Conservation (phyloP, 345 rosid genomes). For the Tarenaya hassleriana region DNA sequence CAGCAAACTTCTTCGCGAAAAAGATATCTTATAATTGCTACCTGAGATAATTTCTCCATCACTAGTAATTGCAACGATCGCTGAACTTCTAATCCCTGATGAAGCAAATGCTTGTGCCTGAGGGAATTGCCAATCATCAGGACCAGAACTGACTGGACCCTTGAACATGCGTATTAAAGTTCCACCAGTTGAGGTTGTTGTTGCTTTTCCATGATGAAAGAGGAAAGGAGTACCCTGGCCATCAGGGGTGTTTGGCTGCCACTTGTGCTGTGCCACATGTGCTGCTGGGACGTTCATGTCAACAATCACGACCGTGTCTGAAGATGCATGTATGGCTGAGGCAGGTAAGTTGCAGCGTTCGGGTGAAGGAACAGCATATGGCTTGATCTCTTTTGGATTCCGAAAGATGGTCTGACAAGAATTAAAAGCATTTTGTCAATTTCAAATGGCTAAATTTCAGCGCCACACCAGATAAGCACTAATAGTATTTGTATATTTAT, state of each 20-base stretch:
- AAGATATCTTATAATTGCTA: constrained; percentile 19
- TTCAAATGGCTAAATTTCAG: neutral
- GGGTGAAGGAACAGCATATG: constrained; percentile 63
- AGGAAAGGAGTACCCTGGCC: constrained; percentile 92
- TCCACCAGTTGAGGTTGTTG: constrained; percentile 57
- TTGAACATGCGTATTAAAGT: constrained; percentile 86
- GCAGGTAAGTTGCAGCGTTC: constrained; percentile 98
- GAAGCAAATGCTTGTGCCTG: constrained; percentile 88
- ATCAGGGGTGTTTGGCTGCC: constrained; percentile 98
- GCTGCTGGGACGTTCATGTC: constrained; percentile 90
- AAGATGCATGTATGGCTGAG: constrained; percentile 79
- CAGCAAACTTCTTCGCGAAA: constrained; percentile 17
- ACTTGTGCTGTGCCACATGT: constrained; percentile 79
- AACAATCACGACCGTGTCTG: constrained; percentile 68
- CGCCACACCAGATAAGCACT: neutral
- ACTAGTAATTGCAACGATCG: constrained; percentile 68
- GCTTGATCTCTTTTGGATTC: constrained; percentile 79
- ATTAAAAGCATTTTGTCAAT: constrained; percentile 12
- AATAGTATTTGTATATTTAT: too few species aligned
- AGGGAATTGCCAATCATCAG: constrained; percentile 75
- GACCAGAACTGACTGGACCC: constrained; percentile 55
- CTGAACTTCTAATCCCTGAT: constrained; percentile 75
- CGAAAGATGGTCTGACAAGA: constrained; percentile 80
- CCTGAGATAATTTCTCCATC: constrained; percentile 88
- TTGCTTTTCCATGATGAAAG: constrained; percentile 81